These are phyloP conservation scores for Saprolegnia diclina DNA, from an alignment of 352 stramenopile species.

Conservation along the genomic window DNA sequence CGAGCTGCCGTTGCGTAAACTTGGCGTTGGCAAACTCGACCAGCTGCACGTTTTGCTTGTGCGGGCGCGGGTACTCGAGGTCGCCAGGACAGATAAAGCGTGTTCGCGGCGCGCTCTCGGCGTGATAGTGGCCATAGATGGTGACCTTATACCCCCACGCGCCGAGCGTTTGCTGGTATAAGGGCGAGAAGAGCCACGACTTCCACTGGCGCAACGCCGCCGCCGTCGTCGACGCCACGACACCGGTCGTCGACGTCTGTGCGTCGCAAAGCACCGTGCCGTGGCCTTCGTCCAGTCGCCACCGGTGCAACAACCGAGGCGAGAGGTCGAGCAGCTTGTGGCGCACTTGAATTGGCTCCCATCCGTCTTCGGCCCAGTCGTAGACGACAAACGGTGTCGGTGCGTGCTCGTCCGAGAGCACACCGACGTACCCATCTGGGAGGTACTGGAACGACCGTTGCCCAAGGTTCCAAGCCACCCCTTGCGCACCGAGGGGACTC, in stretches of 20 bases:
- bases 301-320: constrained; percentile 48
- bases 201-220: not conserved
- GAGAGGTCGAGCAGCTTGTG: constrained; percentile 51
- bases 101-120: not conserved
- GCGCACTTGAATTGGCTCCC: constrained; percentile 48
- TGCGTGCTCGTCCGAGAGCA: constrained; percentile 1
- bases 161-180: constrained; percentile 6
- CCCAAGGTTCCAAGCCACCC: constrained; percentile 69
- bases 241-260: constrained; percentile 12
- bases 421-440: not conserved
- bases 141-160: constrained; percentile 69
- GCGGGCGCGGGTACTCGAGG: not conserved
- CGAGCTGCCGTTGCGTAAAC: constrained; percentile 43
- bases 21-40: constrained; percentile 75
- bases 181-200: constrained; percentile 21
- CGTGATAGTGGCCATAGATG: constrained; percentile 63
- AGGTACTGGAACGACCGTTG: constrained; percentile 37
- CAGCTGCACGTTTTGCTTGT: constrained; percentile 37
- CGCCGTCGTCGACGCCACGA: not conserved
- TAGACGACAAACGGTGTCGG: constrained; percentile 48
- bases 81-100: not conserved
- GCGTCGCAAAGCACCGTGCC: constrained; percentile 40
- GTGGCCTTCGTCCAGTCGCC: constrained; percentile 56
- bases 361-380: constrained; percentile 41
- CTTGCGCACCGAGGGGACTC: constrained; percentile 51